Conservation (phyloP, 177 flowering plant genomes). For the Vitis hybrid region DNA sequence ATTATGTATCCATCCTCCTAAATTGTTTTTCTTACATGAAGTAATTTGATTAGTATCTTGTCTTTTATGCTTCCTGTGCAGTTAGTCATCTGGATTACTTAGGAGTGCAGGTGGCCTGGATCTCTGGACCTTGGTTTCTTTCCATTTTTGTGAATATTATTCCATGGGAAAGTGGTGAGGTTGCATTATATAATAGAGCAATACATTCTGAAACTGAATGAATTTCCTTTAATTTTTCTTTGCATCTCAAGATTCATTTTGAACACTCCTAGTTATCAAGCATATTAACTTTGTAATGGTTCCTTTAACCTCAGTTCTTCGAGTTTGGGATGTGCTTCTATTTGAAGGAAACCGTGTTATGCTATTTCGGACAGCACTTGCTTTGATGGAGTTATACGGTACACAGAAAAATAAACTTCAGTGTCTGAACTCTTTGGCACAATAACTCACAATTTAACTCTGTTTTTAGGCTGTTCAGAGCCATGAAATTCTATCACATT, state of each 20-base stretch:
- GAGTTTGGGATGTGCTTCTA: slow-evolving; percentile 97
- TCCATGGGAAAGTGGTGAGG: slow-evolving; percentile 99
- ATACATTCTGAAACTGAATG: slow-evolving; percentile 3
- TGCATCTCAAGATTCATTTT: neutral
- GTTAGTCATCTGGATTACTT: slow-evolving; percentile 97
- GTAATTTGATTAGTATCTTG: slow-evolving; percentile 14
- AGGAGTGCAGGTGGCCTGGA: slow-evolving; percentile 99
- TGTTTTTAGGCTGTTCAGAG: neutral
- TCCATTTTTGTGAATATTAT: slow-evolving; percentile 96
- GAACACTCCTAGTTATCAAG: neutral
- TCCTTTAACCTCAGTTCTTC: slow-evolving; percentile 58
- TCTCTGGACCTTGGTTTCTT: slow-evolving; percentile 97
- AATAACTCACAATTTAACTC: neutral
- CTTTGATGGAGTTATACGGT: slow-evolving; percentile 98
- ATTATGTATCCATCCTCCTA: neutral
- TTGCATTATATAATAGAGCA: slow-evolving; percentile 19
- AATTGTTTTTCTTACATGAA: neutral
- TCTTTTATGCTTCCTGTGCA: slow-evolving; percentile 48
- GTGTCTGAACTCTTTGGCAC: neutral
- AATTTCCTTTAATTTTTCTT: neutral
- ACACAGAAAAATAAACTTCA: slow-evolving; percentile 21
- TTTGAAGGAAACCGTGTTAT: slow-evolving; percentile 96
- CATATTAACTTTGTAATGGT: slow-evolving; percentile 16
- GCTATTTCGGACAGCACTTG: slow-evolving; percentile 92
- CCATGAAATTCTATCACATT: slow-evolving; percentile 4